Base-by-base conservation (phyloP, 805 yeast species). In the Metschnikowia orientalis region DNA sequence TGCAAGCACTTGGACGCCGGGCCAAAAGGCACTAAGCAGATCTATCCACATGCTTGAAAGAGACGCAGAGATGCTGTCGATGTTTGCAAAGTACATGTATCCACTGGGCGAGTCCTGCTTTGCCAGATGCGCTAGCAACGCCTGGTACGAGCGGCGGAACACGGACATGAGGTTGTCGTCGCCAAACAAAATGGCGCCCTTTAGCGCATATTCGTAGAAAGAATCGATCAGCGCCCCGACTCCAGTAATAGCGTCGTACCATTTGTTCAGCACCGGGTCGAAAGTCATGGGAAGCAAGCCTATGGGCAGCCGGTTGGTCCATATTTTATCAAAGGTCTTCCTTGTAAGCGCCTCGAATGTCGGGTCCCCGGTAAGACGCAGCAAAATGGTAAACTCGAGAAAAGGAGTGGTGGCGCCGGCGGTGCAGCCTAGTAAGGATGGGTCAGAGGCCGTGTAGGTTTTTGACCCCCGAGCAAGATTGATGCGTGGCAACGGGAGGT, bases 151-250 rank as follows among this genome's bases (percentile, higher is more conserved):
- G 2, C 59, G 56, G 12, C 65, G 51, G 39, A 66, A 66, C 1
- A 64, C 66, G 2, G 48, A 40, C 85, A 89, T 88, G 38, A 87
- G 68, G 2, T 61, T 50, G 44, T 81, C 83, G 50, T 83, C 76
- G 37, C 59, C 41, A 39, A 88, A 86, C 9, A 89, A 51, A 8
- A 89, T 71, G 2, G 88, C 64, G 13, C 79, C 77, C 52, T 89
- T 89, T 25, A 86, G 67, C 0, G 95, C 83, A 56, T 88, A 85
- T 51, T 89, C 97, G 53, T 81, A 89, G 50, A 85, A 85, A 0
- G 95, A 86, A 56, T 89, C 97, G 10, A 86, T 74, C 2, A 95
- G 82, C 0, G 97, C 97, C 2, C 97, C 97, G 7, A 84, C 69
- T 0, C 96, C 95, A 0, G 92, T 75, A 24, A 77, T 57, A 0